phyloP scores from a whole-genome alignment of 2,329 filamentous ascomycete genomes.

The Penicillium sp. region DNA sequence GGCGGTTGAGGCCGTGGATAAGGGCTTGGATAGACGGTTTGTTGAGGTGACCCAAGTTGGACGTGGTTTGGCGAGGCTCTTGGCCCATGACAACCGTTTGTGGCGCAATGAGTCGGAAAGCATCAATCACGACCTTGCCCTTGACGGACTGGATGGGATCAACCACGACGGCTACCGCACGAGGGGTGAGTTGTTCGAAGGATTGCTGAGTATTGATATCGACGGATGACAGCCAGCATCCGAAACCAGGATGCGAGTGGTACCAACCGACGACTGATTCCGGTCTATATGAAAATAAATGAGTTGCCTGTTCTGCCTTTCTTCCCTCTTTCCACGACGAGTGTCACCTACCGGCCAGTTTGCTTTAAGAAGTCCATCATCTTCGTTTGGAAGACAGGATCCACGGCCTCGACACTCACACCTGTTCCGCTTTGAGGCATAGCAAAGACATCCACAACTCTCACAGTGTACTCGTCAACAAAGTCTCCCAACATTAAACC shows the following conservation, averaged over 20 bases:
- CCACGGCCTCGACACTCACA: constrained; percentile 96
- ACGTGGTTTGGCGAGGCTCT: constrained; percentile 95
- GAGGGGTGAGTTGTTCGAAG: constrained; percentile 97
- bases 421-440: constrained; percentile 99
- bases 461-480: constrained; percentile 97
- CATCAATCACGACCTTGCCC: constrained; percentile 98
- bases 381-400: constrained; percentile 98
- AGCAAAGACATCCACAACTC: constrained; percentile 96
- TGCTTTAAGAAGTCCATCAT: constrained; percentile 99
- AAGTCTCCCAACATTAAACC: constrained; percentile 98
- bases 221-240: constrained; percentile 97
- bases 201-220: constrained; percentile 99
- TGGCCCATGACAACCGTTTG: constrained; percentile 97
- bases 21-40: constrained; percentile 99
- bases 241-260: constrained; percentile 97
- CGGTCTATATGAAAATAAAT: constrained; percentile 54
- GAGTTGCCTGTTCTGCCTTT: constrained; percentile 9
- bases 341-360: constrained; percentile 72
- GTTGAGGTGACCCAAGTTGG: constrained; percentile 95
- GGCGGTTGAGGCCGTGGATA: constrained; percentile 94
- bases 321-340: not conserved
- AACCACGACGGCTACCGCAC: constrained; percentile 94
- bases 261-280: constrained; percentile 99
- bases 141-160: constrained; percentile 99
- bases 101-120: constrained; percentile 96